Conservation (phyloP, 331 rosid genomes). For the Pyracantha coccinea region DNA sequence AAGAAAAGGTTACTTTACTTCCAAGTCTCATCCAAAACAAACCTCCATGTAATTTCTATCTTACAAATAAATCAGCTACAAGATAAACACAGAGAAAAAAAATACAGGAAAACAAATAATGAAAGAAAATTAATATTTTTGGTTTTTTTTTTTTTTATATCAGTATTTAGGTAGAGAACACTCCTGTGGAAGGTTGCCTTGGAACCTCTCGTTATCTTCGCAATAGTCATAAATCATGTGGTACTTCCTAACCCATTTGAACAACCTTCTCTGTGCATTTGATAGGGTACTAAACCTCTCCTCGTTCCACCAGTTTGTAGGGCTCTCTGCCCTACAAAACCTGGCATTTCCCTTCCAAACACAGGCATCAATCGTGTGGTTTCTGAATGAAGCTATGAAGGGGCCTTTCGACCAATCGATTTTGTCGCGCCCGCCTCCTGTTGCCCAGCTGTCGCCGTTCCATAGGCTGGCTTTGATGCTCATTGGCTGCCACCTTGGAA, state of each 20-base stretch:
- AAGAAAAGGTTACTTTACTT: not conserved
- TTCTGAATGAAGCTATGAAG: conserved; percentile 56
- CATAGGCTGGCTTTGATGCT: conserved; percentile 64
- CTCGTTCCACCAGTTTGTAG: conserved; percentile 78
- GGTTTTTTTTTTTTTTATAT: not conserved
- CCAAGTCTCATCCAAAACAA: not conserved
- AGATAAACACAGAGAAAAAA: not conserved
- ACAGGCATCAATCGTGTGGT: conserved; percentile 71
- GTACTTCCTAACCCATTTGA: conserved; percentile 80
- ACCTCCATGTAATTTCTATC: not conserved
- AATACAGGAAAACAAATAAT: not conserved
- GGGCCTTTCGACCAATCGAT: conserved; percentile 84
- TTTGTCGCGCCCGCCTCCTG: conserved; percentile 84
- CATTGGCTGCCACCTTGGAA: conserved; percentile 91
- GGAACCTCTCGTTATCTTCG: conserved; percentile 62
- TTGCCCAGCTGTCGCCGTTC: conserved; percentile 91
- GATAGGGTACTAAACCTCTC: conserved; percentile 38
- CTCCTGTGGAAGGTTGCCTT: conserved; percentile 66
- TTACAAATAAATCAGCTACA: not conserved
- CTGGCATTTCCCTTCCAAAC: conserved; percentile 79
- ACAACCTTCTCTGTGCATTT: conserved; percentile 51
- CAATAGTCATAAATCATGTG: conserved; percentile 83
- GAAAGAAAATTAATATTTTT: too few species aligned
- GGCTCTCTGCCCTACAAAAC: conserved; percentile 56
- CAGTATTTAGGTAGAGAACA: conserved; percentile 82